phyloP scores from a whole-genome alignment of 768 basidiomycete genomes.

The Rhizopogon vesiculosus region DNA sequence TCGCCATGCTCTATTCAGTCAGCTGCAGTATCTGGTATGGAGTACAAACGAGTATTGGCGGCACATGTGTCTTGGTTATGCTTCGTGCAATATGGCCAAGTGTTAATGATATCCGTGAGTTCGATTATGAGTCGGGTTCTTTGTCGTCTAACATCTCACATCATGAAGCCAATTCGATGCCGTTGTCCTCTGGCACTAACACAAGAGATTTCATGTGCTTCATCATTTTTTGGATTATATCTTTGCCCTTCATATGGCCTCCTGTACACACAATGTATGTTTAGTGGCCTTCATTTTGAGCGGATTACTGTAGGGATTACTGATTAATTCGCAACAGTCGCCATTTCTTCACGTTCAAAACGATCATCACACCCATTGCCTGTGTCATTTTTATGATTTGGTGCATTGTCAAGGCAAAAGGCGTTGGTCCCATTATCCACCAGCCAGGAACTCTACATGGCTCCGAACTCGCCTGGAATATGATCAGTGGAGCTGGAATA shows the following conservation, averaged over 20 bases:
- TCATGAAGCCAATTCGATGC: slow-evolving; percentile 53
- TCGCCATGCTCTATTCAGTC: background rate
- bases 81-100: slow-evolving; percentile 68
- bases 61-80: slow-evolving; percentile 64
- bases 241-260: slow-evolving; percentile 74
- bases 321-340: slow-evolving; percentile 32
- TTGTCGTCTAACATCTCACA: background rate
- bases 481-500: slow-evolving; percentile 58
- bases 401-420: slow-evolving; percentile 69
- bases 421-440: slow-evolving; percentile 65
- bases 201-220: slow-evolving; percentile 69
- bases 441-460: slow-evolving; percentile 56
- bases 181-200: slow-evolving; percentile 62
- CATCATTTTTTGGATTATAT: slow-evolving; percentile 77
- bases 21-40: slow-evolving; percentile 57
- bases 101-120: slow-evolving; percentile 54
- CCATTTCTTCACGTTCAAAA: slow-evolving; percentile 71
- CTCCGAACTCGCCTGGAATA: slow-evolving; percentile 61
- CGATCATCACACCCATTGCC: slow-evolving; percentile 58
- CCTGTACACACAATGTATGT: slow-evolving; percentile 69
- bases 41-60: slow-evolving; percentile 71
- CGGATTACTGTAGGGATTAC: background rate
- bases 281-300: background rate
- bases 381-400: slow-evolving; percentile 67
- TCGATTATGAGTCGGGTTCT: background rate